A percentile compares a stretch with the other conserved stretches of the same genome.
phyloP scores from a whole-genome alignment of 2,329 filamentous ascomycete species.

The Aspergillus terreus region DNA sequence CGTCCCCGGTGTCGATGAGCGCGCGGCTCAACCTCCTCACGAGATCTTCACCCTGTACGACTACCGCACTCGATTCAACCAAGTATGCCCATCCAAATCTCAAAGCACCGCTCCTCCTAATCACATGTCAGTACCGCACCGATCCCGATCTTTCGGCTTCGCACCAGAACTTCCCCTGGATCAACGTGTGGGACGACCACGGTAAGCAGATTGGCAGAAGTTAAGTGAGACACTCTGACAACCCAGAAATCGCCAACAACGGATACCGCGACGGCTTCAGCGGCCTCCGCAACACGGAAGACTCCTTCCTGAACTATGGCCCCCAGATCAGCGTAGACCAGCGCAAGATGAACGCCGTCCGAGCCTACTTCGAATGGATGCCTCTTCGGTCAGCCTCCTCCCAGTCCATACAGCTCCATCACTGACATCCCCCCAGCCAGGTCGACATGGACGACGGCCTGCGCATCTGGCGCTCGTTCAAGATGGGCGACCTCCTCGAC shows the following conservation, averaged over 20 bases:
- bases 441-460: slow-evolving; percentile 67
- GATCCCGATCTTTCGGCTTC: slow-evolving; percentile 57
- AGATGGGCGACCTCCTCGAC: slow-evolving; percentile 63
- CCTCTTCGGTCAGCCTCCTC: slow-evolving; percentile 44
- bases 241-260: slow-evolving; percentile 59
- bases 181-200: slow-evolving; percentile 63
- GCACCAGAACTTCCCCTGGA: slow-evolving; percentile 59
- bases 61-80: slow-evolving; percentile 56
- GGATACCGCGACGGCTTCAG: slow-evolving; percentile 61
- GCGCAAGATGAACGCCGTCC: slow-evolving; percentile 69
- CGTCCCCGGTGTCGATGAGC: slow-evolving; percentile 19
- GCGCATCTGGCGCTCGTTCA: slow-evolving; percentile 65
- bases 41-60: slow-evolving; percentile 43
- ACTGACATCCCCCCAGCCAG: slow-evolving; percentile 42
- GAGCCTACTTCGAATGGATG: slow-evolving; percentile 68
- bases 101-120: not conserved
- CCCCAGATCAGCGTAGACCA: slow-evolving; percentile 62
- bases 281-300: slow-evolving; percentile 62
- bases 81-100: slow-evolving; percentile 41
- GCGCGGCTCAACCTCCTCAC: slow-evolving; percentile 3
- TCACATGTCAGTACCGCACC: slow-evolving; percentile 36
- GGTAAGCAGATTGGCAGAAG: slow-evolving; percentile 24
- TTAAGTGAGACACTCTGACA: not conserved
- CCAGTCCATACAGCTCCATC: slow-evolving; percentile 20
- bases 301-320: slow-evolving; percentile 58